Base-by-base conservation (phyloP, 805 yeast species). In the Saccharomyces paradoxus region DNA sequence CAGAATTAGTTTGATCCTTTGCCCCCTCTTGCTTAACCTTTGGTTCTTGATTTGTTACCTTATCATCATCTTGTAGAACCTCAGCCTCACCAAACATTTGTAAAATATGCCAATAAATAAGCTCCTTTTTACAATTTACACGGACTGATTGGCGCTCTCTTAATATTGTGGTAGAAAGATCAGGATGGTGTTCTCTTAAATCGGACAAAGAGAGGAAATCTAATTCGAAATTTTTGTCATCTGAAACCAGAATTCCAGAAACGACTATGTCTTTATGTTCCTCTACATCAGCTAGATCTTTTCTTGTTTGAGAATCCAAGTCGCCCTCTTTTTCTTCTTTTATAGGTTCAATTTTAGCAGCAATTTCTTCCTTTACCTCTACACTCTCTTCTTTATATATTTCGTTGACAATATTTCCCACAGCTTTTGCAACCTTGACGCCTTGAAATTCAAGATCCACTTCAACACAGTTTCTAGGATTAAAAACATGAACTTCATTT, bases 51-150 rank as follows among this genome's bases (percentile, higher is more conserved):
- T 52, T 57, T 1, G 71, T 65, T 12, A 69, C 55, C 44, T 66
- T 63, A n/a, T 74, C 77, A 53, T 81, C 83, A 59, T 84, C 89
- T 52, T 75, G 76, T 2, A 82, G 54, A 1, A 88, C 79, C 48
- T 84, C 83, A 4, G 90, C 80, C 63, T 77, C 81, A 1, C 97
- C 98, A 77, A 92, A 94, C 99, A 94, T 94, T 67, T 91, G 98
- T 55, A 85, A 81, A 55, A 94, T 78, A 66, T 94, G 98, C 90
- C 95, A 94, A 56, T 81, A 79, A 56, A 94, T 81, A 55, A 94
- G 75, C 49, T 87, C 86, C 32, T 87, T 80, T 48, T 87, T 87
- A 4, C 97, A 95, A 65, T 84, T 83, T 50, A 94, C 87, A 53
- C 81, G 80, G 22, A 94, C 73, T 7, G 83, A 78, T 67, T 92